Conservation (phyloP, 108 stramenopile genomes). For the Phaeodactylum tricornutum region DNA sequence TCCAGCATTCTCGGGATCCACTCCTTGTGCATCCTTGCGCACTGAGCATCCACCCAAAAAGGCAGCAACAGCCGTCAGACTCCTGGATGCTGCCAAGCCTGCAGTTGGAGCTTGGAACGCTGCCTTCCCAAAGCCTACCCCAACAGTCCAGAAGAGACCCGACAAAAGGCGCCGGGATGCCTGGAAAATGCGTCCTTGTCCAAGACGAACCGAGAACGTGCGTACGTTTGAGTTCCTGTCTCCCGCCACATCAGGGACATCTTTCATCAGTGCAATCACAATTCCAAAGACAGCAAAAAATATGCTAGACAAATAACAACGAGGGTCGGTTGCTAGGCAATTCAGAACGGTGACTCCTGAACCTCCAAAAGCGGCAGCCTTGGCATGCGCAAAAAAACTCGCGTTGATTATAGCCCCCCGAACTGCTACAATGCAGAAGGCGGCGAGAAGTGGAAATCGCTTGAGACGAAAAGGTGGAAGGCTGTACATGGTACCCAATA, state of each 20-base stretch:
- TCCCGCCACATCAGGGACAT: slow-evolving; percentile 79
- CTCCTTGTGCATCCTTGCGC: slow-evolving; percentile 37
- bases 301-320: slow-evolving; percentile 53
- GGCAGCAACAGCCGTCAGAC: slow-evolving; percentile 45
- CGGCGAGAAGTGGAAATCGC: slow-evolving; percentile 90
- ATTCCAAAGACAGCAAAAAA: slow-evolving; percentile 82
- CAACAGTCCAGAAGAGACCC: slow-evolving; percentile 23
- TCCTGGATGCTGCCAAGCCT: slow-evolving; percentile 27
- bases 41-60: slow-evolving; percentile 51
- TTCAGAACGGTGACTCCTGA: slow-evolving; percentile 24
- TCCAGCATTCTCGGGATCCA: slow-evolving; percentile 57
- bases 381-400: slow-evolving; percentile 75
- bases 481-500: slow-evolving; percentile 87
- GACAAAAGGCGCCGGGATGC: slow-evolving; percentile 39
- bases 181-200: slow-evolving; percentile 46
- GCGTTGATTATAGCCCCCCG: slow-evolving; percentile 90
- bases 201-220: slow-evolving; percentile 71
- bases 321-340: slow-evolving; percentile 38
- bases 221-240: slow-evolving; percentile 64
- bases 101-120: slow-evolving; percentile 19
- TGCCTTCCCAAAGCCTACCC: slow-evolving; percentile 22
- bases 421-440: slow-evolving; percentile 90
- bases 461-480: slow-evolving; percentile 80
- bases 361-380: slow-evolving; percentile 42
- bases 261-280: slow-evolving; percentile 87